These are phyloP conservation scores for Kalaharituber pfeilii DNA, from an alignment of 2,329 filamentous ascomycete genomes.

Conservation along the genomic window DNA sequence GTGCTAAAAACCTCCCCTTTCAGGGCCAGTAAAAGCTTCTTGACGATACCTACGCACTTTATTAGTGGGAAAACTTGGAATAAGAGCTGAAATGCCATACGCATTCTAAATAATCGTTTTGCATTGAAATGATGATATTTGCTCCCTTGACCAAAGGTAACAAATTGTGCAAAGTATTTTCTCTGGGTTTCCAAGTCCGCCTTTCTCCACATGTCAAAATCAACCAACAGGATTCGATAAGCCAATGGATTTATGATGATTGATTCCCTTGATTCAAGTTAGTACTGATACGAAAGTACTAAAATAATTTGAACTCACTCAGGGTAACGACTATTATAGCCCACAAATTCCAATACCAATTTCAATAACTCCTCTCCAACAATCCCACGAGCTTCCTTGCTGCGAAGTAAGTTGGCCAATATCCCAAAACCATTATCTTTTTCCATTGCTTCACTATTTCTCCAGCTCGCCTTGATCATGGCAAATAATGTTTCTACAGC, in stretches of 20 bases:
- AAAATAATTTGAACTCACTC: slow-evolving; percentile 34
- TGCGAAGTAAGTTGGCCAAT: slow-evolving; percentile 62
- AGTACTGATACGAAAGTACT: not conserved
- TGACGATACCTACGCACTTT: slow-evolving; percentile 66
- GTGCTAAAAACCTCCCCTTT: slow-evolving; percentile 65
- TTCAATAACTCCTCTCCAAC: slow-evolving; percentile 48
- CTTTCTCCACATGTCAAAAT: slow-evolving; percentile 82
- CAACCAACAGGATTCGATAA: slow-evolving; percentile 78
- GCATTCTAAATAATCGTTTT: slow-evolving; percentile 71
- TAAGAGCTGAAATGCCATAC: slow-evolving; percentile 47
- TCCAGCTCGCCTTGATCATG: slow-evolving; percentile 78
- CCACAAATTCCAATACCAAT: slow-evolving; percentile 68
- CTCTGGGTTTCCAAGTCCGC: slow-evolving; percentile 60
- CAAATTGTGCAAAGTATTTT: slow-evolving; percentile 84
- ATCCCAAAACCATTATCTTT: slow-evolving; percentile 86
- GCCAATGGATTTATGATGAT: slow-evolving; percentile 92
- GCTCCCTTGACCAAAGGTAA: slow-evolving; percentile 73
- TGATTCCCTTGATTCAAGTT: slow-evolving; percentile 37
- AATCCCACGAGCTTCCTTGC: slow-evolving; percentile 33
- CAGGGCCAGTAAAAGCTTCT: slow-evolving; percentile 71
- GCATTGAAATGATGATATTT: slow-evolving; percentile 87
- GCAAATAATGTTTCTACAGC: slow-evolving; percentile 72
- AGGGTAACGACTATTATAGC: slow-evolving; percentile 63
- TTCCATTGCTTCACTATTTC: slow-evolving; percentile 97
- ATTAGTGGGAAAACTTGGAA: slow-evolving; percentile 14